Percentiles rank a stretch among this genome's conserved stretches.
These are phyloP conservation scores for Endocalyx cinctus DNA, from an alignment of 2,329 filamentous ascomycete genomes.

Conservation along the genomic window DNA sequence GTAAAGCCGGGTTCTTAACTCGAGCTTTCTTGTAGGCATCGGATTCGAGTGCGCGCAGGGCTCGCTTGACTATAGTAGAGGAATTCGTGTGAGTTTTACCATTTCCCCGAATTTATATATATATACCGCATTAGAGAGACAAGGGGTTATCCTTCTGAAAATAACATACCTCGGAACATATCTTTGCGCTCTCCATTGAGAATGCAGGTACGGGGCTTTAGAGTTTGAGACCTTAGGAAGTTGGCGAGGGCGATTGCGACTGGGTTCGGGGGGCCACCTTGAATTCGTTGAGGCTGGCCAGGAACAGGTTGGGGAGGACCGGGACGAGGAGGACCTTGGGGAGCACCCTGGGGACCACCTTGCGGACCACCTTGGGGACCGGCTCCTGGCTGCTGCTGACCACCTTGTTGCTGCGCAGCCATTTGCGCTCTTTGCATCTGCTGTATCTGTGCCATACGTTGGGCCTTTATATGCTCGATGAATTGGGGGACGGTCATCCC, in stretches of 20 bases:
- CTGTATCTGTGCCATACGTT: slow-evolving; percentile 46
- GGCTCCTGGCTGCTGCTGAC: slow-evolving; percentile 19
- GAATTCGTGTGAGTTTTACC: slow-evolving; percentile 16
- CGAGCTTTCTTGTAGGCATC: slow-evolving; percentile 85
- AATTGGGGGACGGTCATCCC: slow-evolving; percentile 85
- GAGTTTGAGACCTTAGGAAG: slow-evolving; percentile 76
- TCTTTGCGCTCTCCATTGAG: slow-evolving; percentile 95
- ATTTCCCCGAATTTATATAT: too few species aligned
- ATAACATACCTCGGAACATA: slow-evolving; percentile 78
- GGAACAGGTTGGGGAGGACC: slow-evolving; percentile 7
- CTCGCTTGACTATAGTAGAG: slow-evolving; percentile 73
- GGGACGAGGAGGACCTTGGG: slow-evolving; percentile 21
- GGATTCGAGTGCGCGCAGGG: slow-evolving; percentile 83
- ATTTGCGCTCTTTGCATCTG: slow-evolving; percentile 38
- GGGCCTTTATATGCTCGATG: slow-evolving; percentile 62
- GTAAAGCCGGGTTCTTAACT: slow-evolving; percentile 84
- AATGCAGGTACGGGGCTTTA: slow-evolving; percentile 88
- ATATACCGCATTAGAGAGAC: too few species aligned
- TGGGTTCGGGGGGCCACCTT: slow-evolving; percentile 79
- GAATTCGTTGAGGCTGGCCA: slow-evolving; percentile 60
- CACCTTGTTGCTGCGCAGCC: slow-evolving; percentile 37
- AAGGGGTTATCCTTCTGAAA: too few species aligned
- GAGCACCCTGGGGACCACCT: slow-evolving; percentile 29
- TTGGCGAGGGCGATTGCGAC: slow-evolving; percentile 84
- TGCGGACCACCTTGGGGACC: slow-evolving; percentile 17